Conservation (phyloP, 768 basidiomycete genomes). For the Tubosaeta sp. region DNA sequence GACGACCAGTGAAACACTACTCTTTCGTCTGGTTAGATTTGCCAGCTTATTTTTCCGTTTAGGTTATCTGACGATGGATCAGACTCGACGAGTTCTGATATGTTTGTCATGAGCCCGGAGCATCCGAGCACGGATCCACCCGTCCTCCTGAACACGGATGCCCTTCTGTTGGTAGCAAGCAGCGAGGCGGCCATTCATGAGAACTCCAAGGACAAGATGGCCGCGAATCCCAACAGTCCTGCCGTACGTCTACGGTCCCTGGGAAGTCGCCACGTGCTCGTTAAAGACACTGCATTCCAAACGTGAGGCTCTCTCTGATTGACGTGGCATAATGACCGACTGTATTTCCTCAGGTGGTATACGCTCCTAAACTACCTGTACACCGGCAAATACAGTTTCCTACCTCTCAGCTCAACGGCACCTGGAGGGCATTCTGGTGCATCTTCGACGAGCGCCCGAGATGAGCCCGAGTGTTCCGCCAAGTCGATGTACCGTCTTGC, state of each 20-base stretch:
- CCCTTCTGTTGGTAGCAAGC: background rate
- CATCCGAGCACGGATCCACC: slow-evolving; percentile 1
- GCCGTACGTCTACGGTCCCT: background rate
- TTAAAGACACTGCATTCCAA: slow-evolving; percentile 24
- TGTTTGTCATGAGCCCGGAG: slow-evolving; percentile 15
- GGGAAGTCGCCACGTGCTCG: slow-evolving; percentile 16
- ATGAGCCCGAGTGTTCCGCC: slow-evolving; percentile 31
- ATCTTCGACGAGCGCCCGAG: background rate
- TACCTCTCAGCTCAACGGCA: slow-evolving; percentile 25
- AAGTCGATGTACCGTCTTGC: slow-evolving; percentile 45
- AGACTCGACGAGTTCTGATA: slow-evolving; percentile 14
- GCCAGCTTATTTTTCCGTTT: background rate
- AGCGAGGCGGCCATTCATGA: background rate
- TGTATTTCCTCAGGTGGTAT: slow-evolving; percentile 29
- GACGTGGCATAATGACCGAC: background rate
- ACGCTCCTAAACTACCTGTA: slow-evolving; percentile 39
- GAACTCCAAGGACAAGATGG: background rate
- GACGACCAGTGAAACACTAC: slow-evolving; percentile 4
- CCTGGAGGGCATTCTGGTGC: background rate
- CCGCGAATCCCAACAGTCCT: background rate
- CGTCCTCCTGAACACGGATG: background rate
- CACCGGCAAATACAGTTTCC: slow-evolving; percentile 31
- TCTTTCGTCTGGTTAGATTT: background rate
- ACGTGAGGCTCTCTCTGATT: slow-evolving; percentile 12
- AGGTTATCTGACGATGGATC: slow-evolving; percentile 14